Percentiles rank a stretch among this genome's conserved stretches.
phyloP scores from a whole-genome alignment of 2,329 filamentous ascomycete genomes.

The Fusarium keratoplasticum region DNA sequence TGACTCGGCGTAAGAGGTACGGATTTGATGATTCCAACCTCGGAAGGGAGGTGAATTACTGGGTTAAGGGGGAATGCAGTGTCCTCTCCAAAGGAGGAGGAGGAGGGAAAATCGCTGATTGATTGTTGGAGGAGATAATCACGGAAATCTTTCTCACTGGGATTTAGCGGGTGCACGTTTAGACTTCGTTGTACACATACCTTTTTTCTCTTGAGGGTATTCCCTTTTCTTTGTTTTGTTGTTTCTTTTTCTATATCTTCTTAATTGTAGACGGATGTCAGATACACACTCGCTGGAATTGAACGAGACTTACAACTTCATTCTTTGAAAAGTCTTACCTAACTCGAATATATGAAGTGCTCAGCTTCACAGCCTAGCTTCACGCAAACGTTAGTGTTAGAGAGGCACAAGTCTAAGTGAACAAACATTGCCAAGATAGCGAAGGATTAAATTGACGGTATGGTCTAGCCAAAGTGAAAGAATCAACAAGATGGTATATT shows the following conservation, averaged over 20 bases:
- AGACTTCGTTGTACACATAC: conserved; percentile 33
- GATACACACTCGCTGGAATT: conserved; percentile 40
- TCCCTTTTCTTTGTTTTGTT: conserved; percentile 17
- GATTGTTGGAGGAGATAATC: conserved; percentile 28
- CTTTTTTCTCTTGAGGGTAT: conserved; percentile 13
- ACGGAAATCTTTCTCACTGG: conserved; percentile 31
- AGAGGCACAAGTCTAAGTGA: not conserved
- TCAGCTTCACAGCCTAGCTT: not conserved
- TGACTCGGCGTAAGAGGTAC: conserved; percentile 45
- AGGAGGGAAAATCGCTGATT: conserved; percentile 8
- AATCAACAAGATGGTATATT: conserved; percentile 26
- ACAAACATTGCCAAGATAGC: not conserved
- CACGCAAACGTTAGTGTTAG: not conserved
- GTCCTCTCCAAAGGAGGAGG: conserved; percentile 7
- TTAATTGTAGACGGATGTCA: conserved; percentile 42
- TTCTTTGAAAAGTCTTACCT: not conserved
- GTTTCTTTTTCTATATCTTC: conserved; percentile 37
- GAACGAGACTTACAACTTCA: conserved; percentile 19
- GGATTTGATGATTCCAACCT: conserved; percentile 36
- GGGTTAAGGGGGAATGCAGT: conserved; percentile 24
- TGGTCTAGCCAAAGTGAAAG: not conserved
- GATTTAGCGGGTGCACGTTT: conserved; percentile 39
- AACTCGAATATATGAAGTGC: no score
- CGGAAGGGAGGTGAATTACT: conserved; percentile 39
- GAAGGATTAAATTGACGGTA: not conserved